Evolutionary conservation across 2,329 filamentous ascomycete species (phyloP), one percentile per base, ranked within the genome.

Genomic region (Falciphora oryzae): DNA sequence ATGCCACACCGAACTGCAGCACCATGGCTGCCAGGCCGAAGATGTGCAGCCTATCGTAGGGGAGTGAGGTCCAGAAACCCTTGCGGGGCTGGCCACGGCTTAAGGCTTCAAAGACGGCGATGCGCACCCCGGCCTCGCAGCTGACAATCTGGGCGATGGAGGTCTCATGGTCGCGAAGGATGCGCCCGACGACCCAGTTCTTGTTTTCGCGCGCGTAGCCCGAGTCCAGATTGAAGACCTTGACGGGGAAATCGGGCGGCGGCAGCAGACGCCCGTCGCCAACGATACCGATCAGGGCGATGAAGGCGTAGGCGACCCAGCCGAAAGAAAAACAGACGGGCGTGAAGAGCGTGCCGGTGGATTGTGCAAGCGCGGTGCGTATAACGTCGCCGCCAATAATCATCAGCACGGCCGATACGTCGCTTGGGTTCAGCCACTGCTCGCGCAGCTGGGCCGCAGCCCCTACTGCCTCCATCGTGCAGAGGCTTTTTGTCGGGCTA

Each of bases 1-100:
- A 70, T 16, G 77, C 69, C 35, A 80, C 69, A 10, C 68, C 73
- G 4, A 79, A 66, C 66, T 77, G 76, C 10, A 75, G 14, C 4
- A 71, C 14, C 1, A 69, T 68, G 13, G 67, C 69, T 5, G 67
- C 44, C n/a, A 74, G 66, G 13, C 73, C 75, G 16, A 57, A 63
- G 28, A 65, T 1, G 25, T 67, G 65, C 0, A 65, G 67, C 64
- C 68, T 73, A 44, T 53, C 35, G 61, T 62, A 57, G 32, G 32
- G 3, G 32, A 35, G 13, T 2, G 32, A 35, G 25, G 57, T 28
- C 35, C 44, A 44, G 35, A 13, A 28, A 10, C 38, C 44, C 18
- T 25, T 11, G 35, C 14, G 28, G 44, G 5, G 27, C 35, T 11
- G 25, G 31, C 38, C 28, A 16, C 27, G 38, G 38, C n/a, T 29